phyloP scores from a whole-genome alignment of 345 rosid genomes.

The Raphanus raphanistrum region DNA sequence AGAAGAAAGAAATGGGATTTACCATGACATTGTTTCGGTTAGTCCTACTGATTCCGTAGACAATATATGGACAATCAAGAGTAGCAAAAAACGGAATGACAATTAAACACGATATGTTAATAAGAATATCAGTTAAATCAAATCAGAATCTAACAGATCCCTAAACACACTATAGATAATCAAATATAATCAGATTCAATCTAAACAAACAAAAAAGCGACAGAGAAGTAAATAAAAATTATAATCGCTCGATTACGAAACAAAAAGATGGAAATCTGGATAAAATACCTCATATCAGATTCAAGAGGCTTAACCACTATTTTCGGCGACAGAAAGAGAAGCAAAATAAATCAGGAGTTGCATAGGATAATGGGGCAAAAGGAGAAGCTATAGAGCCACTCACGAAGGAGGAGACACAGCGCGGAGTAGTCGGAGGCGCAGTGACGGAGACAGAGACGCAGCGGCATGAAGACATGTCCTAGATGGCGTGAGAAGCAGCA shows the following conservation, averaged over 20 bases:
- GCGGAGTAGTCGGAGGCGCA: neutral
- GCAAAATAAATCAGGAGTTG: neutral
- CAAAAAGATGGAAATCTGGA: too few species aligned
- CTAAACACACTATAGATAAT: neutral
- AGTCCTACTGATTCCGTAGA: too few species aligned
- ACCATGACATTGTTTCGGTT: too few species aligned
- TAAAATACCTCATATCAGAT: too few species aligned
- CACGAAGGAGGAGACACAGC: neutral
- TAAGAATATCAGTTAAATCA: neutral
- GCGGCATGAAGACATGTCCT: neutral
- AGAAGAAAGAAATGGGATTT: neutral
- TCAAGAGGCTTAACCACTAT: too few species aligned
- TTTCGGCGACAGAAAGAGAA: too few species aligned
- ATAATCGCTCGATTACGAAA: too few species aligned
- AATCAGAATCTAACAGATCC: neutral
- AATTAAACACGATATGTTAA: neutral
- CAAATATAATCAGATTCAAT: too few species aligned
- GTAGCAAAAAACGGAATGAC: too few species aligned
- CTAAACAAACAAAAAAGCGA: too few species aligned
- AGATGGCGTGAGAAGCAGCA: neutral
- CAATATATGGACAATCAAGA: too few species aligned
- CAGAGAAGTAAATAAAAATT: too few species aligned
- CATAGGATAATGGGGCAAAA: neutral
- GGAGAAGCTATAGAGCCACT: neutral
- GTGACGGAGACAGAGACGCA: neutral